Evolutionary conservation across 192 early-diverging fungal species (phyloP).

Genomic region (Thamnidium elegans): DNA sequence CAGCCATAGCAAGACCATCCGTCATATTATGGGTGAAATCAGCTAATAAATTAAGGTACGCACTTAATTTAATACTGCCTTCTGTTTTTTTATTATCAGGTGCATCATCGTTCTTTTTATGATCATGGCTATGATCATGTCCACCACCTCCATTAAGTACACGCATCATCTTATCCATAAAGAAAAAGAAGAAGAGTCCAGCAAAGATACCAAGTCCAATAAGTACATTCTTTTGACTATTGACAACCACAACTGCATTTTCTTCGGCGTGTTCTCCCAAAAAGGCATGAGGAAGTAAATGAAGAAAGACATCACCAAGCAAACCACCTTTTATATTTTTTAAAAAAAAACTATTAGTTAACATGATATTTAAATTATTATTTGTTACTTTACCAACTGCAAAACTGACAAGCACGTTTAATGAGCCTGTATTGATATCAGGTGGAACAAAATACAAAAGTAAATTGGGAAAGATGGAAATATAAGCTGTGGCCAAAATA

Average conservation of each 20-base stretch:
- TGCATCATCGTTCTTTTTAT: conserved; percentile 21
- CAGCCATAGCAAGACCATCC: conserved; percentile 81
- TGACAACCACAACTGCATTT: conserved; percentile 36
- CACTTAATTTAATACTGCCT: conserved; percentile 59
- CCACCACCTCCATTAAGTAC: conserved; percentile 62
- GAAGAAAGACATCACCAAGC: conserved; percentile 82
- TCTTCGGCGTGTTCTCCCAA: conserved; percentile 48
- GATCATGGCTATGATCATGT: neutral
- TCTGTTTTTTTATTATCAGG: neutral
- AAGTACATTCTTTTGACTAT: conserved; percentile 57
- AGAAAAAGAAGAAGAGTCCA: conserved; percentile 73
- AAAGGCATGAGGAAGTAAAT: conserved; percentile 78
- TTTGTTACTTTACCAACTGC: conserved; percentile 58
- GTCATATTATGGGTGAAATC: conserved; percentile 85
- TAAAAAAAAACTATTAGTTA: neutral
- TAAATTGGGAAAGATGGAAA: conserved; percentile 79
- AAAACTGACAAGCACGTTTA: conserved; percentile 78
- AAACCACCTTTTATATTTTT: conserved; percentile 50
- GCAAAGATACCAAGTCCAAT: conserved; percentile 74
- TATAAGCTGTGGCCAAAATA: conserved; percentile 73
- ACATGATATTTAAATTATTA: neutral
- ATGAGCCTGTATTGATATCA: conserved; percentile 52
- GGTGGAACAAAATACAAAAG: conserved; percentile 78
- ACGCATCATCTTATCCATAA: conserved; percentile 85
- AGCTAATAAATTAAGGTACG: conserved; percentile 81